A percentile compares a stretch with the other conserved stretches of the same genome.
phyloP scores from a whole-genome alignment of 1,284 basidiomycete species.

The Mycosarcoma mackinlayi region DNA sequence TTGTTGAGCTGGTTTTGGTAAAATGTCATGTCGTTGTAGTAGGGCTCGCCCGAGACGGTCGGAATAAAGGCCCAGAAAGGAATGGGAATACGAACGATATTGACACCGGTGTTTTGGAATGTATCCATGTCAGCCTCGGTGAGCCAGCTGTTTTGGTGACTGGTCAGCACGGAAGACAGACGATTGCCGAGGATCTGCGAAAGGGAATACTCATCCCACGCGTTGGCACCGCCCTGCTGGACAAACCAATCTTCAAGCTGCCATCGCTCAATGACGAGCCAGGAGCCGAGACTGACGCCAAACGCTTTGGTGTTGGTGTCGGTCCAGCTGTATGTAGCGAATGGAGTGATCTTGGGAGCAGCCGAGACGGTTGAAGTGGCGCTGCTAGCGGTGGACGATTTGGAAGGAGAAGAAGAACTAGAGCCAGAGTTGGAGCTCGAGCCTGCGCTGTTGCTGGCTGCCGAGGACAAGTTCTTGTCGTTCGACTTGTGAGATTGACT shows the following conservation, averaged over 20 bases:
- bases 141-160: constrained; percentile 69
- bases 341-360: constrained; percentile 42
- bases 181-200: constrained; percentile 60
- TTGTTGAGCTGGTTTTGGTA: constrained; percentile 58
- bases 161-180: constrained; percentile 43
- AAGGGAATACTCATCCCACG: constrained; percentile 69
- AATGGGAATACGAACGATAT: constrained; percentile 68
- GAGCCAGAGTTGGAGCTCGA: constrained; percentile 12
- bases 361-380: constrained; percentile 12
- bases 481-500: constrained; percentile 27
- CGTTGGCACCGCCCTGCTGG: constrained; percentile 58
- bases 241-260: constrained; percentile 70
- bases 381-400: constrained; percentile 3
- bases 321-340: constrained; percentile 64
- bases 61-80: constrained; percentile 68
- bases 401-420: constrained; percentile 6
- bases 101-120: constrained; percentile 63
- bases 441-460: constrained; percentile 6
- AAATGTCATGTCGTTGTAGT: constrained; percentile 42
- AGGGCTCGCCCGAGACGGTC: constrained; percentile 54
- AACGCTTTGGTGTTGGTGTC: constrained; percentile 62
- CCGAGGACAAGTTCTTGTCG: constrained; percentile 37
- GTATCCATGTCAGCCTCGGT: constrained; percentile 68
- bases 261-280: constrained; percentile 68
- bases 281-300: constrained; percentile 65